Base-by-base conservation (phyloP, 1,139 yeast genomes). In the Zygoascus hellenicus region DNA sequence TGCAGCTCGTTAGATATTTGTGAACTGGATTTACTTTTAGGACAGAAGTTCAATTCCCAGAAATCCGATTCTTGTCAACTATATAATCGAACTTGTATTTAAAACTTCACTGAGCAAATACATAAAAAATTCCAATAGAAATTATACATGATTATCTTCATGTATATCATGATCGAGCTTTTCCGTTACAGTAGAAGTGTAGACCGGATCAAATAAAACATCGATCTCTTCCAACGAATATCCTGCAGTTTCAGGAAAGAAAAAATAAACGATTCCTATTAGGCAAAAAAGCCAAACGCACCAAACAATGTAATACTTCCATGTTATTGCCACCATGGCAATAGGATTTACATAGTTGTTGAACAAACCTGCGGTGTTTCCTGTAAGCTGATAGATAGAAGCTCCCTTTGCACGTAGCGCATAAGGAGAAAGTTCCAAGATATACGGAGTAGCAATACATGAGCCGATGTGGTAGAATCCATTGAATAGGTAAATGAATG, bases 351-450 rank as follows among this genome's bases (percentile, higher is more conserved):
- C 65, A 57, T 74, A 77, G 46, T 78, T 69, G 50, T 71, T 51
- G 65, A 61, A 39, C 66, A 70, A 38, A 62, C 63, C 67, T 66
- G 66, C 55, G 65, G 70, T 45, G 65, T 69, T 54, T 56, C 80
- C 62, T 50, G 76, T 70, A 38, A 84, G 78, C 57, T 80, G 67
- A 36, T 80, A 54, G 19, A 49, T 34, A 78, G 81, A 43, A 75
- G 68, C 44, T 76, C 79, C 48, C 73, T 72, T 47, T 78, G 77
- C 58, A 67, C 83, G 75, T 40, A 80, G 72, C 59, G 75, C 71
- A 60, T 76, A 70, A n/a, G 83, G 81, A 59, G 77, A 74, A 48
- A 78, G 74, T 64, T 78, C 83, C 48, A 81, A 78, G 46, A 80
- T 22, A 38, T 48, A 48, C 2, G 48, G 45, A 5, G 48, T 44